These are phyloP conservation scores for Blastobotrys robertii DNA, from an alignment of 805 yeast genomes.

Conservation along the genomic window DNA sequence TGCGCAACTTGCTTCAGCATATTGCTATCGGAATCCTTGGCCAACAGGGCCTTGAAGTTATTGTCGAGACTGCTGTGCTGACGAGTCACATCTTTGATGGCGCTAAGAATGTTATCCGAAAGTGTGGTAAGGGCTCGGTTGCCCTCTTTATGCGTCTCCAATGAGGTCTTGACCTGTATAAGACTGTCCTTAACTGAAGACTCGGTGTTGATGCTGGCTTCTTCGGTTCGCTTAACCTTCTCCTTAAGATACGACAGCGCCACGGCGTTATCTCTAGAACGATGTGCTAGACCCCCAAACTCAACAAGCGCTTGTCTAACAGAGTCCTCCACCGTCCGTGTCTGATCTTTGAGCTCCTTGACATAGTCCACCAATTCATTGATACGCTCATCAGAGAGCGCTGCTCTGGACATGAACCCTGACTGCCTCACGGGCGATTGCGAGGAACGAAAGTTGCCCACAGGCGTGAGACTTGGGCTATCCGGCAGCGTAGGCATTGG, in stretches of 20 bases:
- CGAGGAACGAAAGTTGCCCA: conserved; percentile 1
- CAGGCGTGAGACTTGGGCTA: conserved; percentile 21
- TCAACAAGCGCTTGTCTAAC: conserved; percentile 26
- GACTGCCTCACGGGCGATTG: too few relatives aligned
- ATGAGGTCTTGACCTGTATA: conserved; percentile 2
- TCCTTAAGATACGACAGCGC: conserved; percentile 22
- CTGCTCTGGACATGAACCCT: too few relatives aligned
- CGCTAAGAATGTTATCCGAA: conserved; percentile 12
- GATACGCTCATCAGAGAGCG: conserved; percentile 8
- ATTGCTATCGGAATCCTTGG: background rate
- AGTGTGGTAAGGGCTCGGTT: conserved; percentile 10
- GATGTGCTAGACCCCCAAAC: conserved; percentile 25
- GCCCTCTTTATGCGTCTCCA: conserved; percentile 11
- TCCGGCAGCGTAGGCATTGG: conserved; percentile 35
- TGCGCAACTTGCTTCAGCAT: background rate
- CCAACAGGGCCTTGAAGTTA: conserved; percentile 1
- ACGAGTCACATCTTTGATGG: conserved; percentile 8
- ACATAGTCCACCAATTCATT: conserved; percentile 23
- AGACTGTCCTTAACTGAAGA: conserved; percentile 10
- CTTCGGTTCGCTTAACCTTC: conserved; percentile 16
- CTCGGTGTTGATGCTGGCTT: conserved; percentile 11
- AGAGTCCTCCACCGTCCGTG: conserved; percentile 25
- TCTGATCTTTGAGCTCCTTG: conserved; percentile 22
- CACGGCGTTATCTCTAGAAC: conserved; percentile 30
- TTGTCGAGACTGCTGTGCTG: conserved; percentile 8